A percentile compares a stretch with the other conserved stretches of the same genome.
Conservation (phyloP, 2,329 filamentous ascomycete species). For the Colletotrichum incanum region DNA sequence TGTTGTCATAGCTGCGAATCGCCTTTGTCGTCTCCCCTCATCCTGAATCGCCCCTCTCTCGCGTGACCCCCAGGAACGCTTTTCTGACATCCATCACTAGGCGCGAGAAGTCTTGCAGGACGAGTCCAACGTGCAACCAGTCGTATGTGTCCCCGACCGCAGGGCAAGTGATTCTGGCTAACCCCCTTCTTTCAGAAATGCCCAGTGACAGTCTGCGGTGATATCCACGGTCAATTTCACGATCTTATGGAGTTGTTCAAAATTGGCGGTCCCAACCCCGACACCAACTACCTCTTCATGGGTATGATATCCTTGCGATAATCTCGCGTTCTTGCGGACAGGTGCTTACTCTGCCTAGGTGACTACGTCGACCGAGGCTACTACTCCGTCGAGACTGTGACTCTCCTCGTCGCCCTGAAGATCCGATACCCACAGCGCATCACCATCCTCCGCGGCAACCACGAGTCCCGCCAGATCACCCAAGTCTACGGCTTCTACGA, state of each 20-base stretch:
- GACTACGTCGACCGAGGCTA: slow-evolving; percentile 99
- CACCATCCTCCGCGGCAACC: slow-evolving; percentile 98
- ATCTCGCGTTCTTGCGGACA: slow-evolving; percentile 24
- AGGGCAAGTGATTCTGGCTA: slow-evolving; percentile 47
- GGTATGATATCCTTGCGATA: slow-evolving; percentile 68
- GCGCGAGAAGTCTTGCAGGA: slow-evolving; percentile 97
- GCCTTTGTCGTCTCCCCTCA: slow-evolving; percentile 36
- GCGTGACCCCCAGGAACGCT: slow-evolving; percentile 49
- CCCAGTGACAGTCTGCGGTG: slow-evolving; percentile 97
- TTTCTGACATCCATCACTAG: slow-evolving; percentile 65
- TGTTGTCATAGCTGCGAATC: slow-evolving; percentile 28
- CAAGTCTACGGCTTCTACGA: slow-evolving; percentile 99
- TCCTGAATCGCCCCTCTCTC: slow-evolving; percentile 46
- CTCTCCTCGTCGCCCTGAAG: slow-evolving; percentile 95
- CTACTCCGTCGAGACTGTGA: slow-evolving; percentile 99
- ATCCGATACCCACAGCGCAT: slow-evolving; percentile 98
- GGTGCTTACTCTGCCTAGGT: slow-evolving; percentile 66
- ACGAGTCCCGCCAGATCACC: slow-evolving; percentile 98
- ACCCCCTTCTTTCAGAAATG: slow-evolving; percentile 79
- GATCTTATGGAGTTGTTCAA: slow-evolving; percentile 99
- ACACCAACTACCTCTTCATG: slow-evolving; percentile 99
- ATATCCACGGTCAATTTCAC: slow-evolving; percentile 99
- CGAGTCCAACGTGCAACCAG: slow-evolving; percentile 98
- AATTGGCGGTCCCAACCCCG: slow-evolving; percentile 96
- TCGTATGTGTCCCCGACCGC: slow-evolving; percentile 73